Evolutionary conservation across 345 rosid species (phyloP), one percentile per base, ranked within the genome.

Genomic region (Alliaria petiolata): DNA sequence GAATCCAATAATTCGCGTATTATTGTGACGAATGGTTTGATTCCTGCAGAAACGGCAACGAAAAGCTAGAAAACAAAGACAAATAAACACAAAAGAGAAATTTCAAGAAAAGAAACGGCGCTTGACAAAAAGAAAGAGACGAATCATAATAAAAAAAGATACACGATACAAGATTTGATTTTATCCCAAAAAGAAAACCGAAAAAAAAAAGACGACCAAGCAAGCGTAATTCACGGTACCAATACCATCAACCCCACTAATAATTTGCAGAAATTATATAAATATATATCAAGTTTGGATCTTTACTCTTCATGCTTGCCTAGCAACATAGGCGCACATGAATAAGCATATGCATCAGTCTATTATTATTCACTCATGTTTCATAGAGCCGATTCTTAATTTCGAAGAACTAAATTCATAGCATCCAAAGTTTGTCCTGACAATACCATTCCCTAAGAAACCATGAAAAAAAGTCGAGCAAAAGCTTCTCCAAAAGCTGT

Each of bases 201-300:
- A 47, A 59, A 14, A 4, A 12, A 28, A 38, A 44, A 47, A 31
- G 44, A 56, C 61, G 54, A 65, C 67, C 47, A 39, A 67, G 67
- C 36, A 38, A 47, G 66, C 77, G 71, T 73, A 65, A 73, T 65
- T 73, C 71, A 65, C 77, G 66, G 71, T 73, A n/a, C 65, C 58
- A 49, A 42, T 46, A 45, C 51, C 36, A 65, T 65, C 71, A 56
- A 57, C 54, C 67, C 73, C 78, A 74, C 73, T 51, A 67, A 75
- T 59, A 31, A 50, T 75, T 75, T 75, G 62, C 15, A 40, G 15
- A 20, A 58, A 8, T 65, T 66, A 65, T 72, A 62, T 33, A 60
- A 25, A 55, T 15, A 51, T 53, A 54, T 53, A 47, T 22, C 14
- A 31, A 16, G 47, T 30, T 54, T 72, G 58, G 59, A 56, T 65